Evolutionary conservation across 176 grass and related monocot genomes (phyloP).

Genomic region (Cenchrus americanus): DNA sequence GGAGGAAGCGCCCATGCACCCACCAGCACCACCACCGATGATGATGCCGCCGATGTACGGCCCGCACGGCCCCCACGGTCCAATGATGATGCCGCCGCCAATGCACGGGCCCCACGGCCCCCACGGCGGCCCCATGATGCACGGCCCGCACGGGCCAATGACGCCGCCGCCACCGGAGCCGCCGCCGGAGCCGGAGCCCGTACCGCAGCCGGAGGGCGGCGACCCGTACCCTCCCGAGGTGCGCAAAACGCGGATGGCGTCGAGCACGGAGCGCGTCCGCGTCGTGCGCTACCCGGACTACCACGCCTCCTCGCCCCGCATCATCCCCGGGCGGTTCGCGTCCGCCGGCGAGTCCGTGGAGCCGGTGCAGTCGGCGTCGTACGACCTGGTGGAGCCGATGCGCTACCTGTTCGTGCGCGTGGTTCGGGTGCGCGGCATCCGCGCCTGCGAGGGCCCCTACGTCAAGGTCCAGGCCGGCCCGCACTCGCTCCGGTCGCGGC

Average conservation of each 20-base stretch:
- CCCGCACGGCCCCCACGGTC: constrained; percentile 38
- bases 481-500: constrained; percentile 54
- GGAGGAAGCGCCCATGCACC: constrained; percentile 53
- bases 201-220: constrained; percentile 38
- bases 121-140: constrained; percentile 38
- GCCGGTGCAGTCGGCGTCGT: constrained; percentile 53
- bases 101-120: constrained; percentile 24
- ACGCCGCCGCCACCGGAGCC: constrained; percentile 10
- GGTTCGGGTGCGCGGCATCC: constrained; percentile 69
- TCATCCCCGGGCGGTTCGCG: constrained; percentile 73
- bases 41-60: constrained; percentile 31
- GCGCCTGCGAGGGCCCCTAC: constrained; percentile 74
- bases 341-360: constrained; percentile 55
- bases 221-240: constrained; percentile 75
- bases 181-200: constrained; percentile 27
- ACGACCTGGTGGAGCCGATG: constrained; percentile 95
- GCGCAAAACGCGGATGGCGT: constrained; percentile 67
- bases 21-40: not conserved
- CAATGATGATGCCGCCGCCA: constrained; percentile 29
- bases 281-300: constrained; percentile 40
- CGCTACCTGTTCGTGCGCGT: constrained; percentile 88
- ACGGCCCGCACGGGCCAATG: constrained; percentile 15
- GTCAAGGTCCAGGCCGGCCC: constrained; percentile 67
- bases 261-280: constrained; percentile 49
- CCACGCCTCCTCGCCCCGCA: constrained; percentile 43